Conservation (phyloP, 2,329 filamentous ascomycete genomes). For the Venturiaceae sp. region DNA sequence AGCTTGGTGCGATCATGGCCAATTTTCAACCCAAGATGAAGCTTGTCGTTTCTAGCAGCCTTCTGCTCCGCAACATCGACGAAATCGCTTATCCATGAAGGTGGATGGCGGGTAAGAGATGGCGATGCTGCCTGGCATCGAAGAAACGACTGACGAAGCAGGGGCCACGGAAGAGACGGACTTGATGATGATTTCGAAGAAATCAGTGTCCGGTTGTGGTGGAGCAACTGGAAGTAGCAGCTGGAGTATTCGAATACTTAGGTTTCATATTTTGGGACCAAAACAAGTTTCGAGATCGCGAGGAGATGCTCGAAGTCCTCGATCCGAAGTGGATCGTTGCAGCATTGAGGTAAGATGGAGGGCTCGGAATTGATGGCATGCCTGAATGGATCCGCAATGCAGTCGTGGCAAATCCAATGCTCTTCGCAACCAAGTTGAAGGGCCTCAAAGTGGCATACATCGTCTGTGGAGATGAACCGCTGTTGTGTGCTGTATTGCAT, state of each 20-base stretch:
- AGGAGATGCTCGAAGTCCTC: neutral
- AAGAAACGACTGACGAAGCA: too few species aligned
- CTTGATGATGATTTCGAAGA: too few species aligned
- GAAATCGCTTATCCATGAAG: neutral
- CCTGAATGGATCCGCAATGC: neutral
- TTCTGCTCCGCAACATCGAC: neutral
- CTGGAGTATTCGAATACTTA: neutral
- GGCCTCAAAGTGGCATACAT: neutral
- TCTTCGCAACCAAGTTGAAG: neutral
- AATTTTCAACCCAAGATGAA: too few species aligned
- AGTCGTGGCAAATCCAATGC: neutral
- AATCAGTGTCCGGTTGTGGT: too few species aligned
- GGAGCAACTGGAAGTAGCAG: too few species aligned
- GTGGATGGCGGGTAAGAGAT: too few species aligned
- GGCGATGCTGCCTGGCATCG: too few species aligned
- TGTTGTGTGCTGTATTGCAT: conserved; percentile 22
- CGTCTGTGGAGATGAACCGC: neutral
- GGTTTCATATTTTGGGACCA: neutral
- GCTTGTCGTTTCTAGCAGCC: neutral
- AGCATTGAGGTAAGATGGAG: neutral
- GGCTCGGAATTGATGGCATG: neutral
- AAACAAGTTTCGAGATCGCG: neutral
- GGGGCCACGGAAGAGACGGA: too few species aligned
- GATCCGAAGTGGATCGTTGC: neutral
- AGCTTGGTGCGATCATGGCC: too few species aligned